Base-by-base conservation (phyloP, 345 rosid genomes). In the Clarkia xantiana region DNA sequence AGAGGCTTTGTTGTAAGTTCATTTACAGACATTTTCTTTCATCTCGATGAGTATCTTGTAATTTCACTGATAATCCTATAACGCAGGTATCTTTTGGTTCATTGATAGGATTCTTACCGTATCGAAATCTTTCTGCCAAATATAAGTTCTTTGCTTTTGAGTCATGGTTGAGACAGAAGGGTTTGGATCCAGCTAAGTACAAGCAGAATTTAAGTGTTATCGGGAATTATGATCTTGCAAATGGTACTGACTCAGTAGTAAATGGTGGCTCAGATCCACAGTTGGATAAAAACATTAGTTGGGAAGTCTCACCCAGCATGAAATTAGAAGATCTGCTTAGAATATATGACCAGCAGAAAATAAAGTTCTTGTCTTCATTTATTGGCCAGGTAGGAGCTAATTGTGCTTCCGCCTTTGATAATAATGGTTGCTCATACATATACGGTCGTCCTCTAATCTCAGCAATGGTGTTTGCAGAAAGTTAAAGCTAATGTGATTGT, bases 101-200 rank as follows among this genome's bases (percentile, higher is more conserved):
- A 45, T 68, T 86, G 71, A 67, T 84, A 11, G 96, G 98, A 34
- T 76, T 81, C 75, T 69, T 91, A 59, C 98, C 96, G 25, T 86
- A 80, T 62, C 83, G 93, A 39, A 76, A 82, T 68, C 93, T 91
- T 38, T 73, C 75, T 49, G 70, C 84, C 61, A 86, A 63, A 58
- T 78, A 81, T 86, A 86, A 86, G 62, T 91, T 86, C 70, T 62
- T 83, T 44, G 93, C 93, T 40, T 84, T 91, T 63, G 98, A 91
- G 62, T 73, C 96, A 63, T 91, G 98, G 98, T 56, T 86, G 77
- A 70, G 81, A 61, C 73, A 66, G 68, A 91, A 83, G 54, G 98
- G 96, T 49, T 67, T 91, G 50, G 93, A 86, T 51, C 98, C 94
- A 63, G 76, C 85, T 29, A 49, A 49, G 47, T 81, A 81, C 69